phyloP scores from a whole-genome alignment of 1,284 basidiomycete genomes.

The Boletus subluridellus region DNA sequence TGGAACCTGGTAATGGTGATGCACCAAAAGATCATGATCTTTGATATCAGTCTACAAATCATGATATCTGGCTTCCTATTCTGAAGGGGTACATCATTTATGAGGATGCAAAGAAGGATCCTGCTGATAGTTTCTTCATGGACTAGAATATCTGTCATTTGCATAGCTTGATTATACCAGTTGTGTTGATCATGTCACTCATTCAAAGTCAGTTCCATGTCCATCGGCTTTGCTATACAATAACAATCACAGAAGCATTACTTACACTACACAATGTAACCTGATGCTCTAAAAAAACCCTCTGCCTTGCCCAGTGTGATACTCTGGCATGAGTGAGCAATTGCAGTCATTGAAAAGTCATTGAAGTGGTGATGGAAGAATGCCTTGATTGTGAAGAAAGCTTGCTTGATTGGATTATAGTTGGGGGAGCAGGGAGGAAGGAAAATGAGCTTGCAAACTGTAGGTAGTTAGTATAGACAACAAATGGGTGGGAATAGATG shows the following conservation, averaged over 20 bases:
- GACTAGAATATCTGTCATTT: neutral
- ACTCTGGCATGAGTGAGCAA: neutral
- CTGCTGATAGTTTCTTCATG: neutral
- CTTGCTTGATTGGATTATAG: too few relatives aligned
- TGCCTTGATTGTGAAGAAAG: too few relatives aligned
- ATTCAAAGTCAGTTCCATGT: neutral
- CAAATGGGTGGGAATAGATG: neutral
- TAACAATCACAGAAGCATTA: neutral
- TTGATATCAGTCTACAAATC: too few relatives aligned
- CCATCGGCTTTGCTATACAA: neutral
- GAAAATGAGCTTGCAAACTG: too few relatives aligned
- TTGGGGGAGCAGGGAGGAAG: too few relatives aligned
- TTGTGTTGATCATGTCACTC: neutral
- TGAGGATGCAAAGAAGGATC: neutral
- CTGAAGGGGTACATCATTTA: too few relatives aligned
- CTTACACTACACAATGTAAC: neutral
- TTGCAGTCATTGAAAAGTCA: neutral
- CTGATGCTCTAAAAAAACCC: neutral
- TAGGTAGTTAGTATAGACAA: neutral
- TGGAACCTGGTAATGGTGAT: too few relatives aligned
- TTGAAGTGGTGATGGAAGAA: too few relatives aligned
- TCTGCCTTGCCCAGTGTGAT: too few relatives aligned
- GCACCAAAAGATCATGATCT: too few relatives aligned
- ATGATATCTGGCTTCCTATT: too few relatives aligned
- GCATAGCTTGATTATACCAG: neutral